phyloP scores from a whole-genome alignment of 179 eudicot species.

The Spergularia azorica region DNA sequence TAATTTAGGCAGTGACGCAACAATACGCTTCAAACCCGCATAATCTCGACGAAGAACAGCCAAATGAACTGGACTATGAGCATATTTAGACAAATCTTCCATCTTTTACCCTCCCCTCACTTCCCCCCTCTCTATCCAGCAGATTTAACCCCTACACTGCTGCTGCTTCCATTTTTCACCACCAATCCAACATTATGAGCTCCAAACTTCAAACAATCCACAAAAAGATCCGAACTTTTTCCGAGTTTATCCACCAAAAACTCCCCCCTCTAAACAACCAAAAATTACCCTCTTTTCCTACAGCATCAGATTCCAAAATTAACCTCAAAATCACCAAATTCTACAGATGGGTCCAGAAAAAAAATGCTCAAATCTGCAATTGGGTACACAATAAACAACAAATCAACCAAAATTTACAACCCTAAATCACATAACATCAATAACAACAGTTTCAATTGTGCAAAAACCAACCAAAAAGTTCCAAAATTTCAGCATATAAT shows the following conservation, averaged over 20 bases:
- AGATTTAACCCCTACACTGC: not conserved
- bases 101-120: conserved; percentile 17
- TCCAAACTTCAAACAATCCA: not conserved
- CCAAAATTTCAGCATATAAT: conserved; percentile 2
- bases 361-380: conserved; percentile 12
- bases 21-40: conserved; percentile 47
- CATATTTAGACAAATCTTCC: conserved; percentile 77
- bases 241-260: not conserved
- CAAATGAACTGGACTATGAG: conserved; percentile 75
- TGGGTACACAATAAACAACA: not conserved
- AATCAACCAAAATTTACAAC: conserved; percentile 1
- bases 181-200: not conserved
- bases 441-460: not conserved
- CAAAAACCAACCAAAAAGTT: not conserved
- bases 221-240: conserved; percentile 2
- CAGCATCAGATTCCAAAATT: not conserved
- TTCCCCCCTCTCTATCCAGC: not conserved
- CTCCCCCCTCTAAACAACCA: not conserved
- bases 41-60: conserved; percentile 67
- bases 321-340: conserved; percentile 5
- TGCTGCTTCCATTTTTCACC: conserved; percentile 7
- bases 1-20: conserved; percentile 60
- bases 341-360: not conserved
- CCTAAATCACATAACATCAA: not conserved
- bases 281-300: not conserved